Percentiles rank a stretch among this genome's conserved stretches.
Evolutionary conservation across 2,329 filamentous ascomycete species (phyloP).

Genomic region (Phyllosticta citrichinensis): DNA sequence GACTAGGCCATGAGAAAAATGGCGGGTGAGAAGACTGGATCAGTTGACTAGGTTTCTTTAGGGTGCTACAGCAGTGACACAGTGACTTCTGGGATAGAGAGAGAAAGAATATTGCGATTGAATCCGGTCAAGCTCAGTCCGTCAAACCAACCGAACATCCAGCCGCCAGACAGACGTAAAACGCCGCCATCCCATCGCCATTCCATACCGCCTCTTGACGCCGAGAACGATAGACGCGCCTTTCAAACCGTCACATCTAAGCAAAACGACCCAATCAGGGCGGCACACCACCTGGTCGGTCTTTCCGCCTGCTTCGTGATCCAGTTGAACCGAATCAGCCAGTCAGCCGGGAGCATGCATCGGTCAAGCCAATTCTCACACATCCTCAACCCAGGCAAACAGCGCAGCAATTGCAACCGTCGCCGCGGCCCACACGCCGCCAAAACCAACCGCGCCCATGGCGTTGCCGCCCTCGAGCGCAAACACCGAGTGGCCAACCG

Average conservation of each 20-base stretch:
- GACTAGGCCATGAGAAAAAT: too few relatives aligned
- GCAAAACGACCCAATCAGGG: not conserved
- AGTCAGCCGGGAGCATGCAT: not conserved
- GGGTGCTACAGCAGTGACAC: too few relatives aligned
- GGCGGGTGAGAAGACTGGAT: too few relatives aligned
- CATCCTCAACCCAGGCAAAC: constrained; percentile 41
- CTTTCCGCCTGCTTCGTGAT: not conserved
- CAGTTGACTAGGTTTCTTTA: too few relatives aligned
- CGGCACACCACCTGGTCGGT: not conserved
- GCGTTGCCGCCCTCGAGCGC: constrained; percentile 57
- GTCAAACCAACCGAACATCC: too few relatives aligned
- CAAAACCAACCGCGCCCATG: constrained; percentile 61
- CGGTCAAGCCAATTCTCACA: not conserved
- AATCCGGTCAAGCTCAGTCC: too few relatives aligned
- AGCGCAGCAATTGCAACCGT: constrained; percentile 49
- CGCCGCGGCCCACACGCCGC: constrained; percentile 62
- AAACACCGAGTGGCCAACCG: constrained; percentile 56
- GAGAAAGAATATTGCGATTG: too few relatives aligned
- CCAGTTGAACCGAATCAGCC: not conserved
- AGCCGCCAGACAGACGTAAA: too few relatives aligned
- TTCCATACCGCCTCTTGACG: too few relatives aligned
- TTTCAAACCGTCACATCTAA: not conserved
- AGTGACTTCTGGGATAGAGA: too few relatives aligned
- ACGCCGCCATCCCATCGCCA: too few relatives aligned
- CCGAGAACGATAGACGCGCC: not conserved